Base-by-base conservation (phyloP, 441 rosid species). In the Populus hybrid region DNA sequence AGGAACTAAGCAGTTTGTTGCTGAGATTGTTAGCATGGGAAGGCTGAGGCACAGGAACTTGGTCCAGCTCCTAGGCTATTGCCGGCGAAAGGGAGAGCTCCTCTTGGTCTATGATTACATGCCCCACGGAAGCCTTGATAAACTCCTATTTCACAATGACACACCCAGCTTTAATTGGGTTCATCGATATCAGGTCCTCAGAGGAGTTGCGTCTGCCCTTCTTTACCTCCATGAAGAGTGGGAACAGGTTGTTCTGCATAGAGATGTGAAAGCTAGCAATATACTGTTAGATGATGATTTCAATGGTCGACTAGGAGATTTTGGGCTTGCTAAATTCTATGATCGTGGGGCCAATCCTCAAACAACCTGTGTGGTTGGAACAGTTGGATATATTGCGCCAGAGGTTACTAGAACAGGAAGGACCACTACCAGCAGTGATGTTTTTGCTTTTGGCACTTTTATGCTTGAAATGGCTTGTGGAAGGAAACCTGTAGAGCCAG, bases 381-480 rank as follows among this genome's bases (percentile, higher is more conserved):
- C 88, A 0, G 42, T 83, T 10, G 88, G 84, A 20, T 87, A 85
- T 50, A 32, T 87, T 9, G 88, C 88, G 11, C 89, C 86, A 5
- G 92, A 92, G 82, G 83, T 92, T 18, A 66, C 85, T 1, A 76
- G 81, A 36, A 87, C 85, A 0, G 96, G 92, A 8, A 90, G 79
- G 84, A 85, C 91, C 28, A 87, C 87, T 23, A 85, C 86, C 0
- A 70, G 75, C 74, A 84, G 89, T 1, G 93, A 92, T 80, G 89
- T 92, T 4, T 91, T 81, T 69, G 84, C 95, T 9, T 90, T 92
- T 50, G 97, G 95, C 16, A 86, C 83, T 6, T 87, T 91, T 20
- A 73, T 92, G 85, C 95, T 70, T 3, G 97, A 91, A 80, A 89
- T 92, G 50, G 89, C 90, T 0, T 88, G 90, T 38, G 93, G 93